Percentiles rank a stretch among this genome's conserved stretches.
phyloP scores from a whole-genome alignment of 768 basidiomycete genomes.

The Gloeophyllum trabeum region DNA sequence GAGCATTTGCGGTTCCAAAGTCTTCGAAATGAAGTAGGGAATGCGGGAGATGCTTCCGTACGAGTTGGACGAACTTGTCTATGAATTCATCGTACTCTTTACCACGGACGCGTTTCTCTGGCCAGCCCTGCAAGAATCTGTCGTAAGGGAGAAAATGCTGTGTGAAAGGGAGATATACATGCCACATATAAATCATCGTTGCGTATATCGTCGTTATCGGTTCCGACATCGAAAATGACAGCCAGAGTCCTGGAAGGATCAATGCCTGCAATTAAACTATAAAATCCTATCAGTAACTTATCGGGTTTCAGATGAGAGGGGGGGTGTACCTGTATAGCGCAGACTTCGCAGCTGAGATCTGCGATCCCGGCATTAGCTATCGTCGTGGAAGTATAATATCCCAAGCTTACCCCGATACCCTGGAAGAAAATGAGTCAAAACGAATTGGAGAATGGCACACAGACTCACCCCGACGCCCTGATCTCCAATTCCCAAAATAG shows the following conservation, averaged over 20 bases:
- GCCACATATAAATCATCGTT: conserved; percentile 60
- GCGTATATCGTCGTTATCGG: conserved; percentile 53
- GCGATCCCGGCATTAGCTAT: not conserved
- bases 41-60: conserved; percentile 59
- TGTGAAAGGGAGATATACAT: conserved; percentile 13
- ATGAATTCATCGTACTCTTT: conserved; percentile 68
- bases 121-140: conserved; percentile 50
- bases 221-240: conserved; percentile 69
- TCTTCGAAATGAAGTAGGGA: conserved; percentile 78
- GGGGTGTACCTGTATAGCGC: conserved; percentile 67
- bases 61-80: conserved; percentile 72
- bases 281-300: not conserved
- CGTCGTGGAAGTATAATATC: not conserved
- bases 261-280: conserved; percentile 53
- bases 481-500: conserved; percentile 71
- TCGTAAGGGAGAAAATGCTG: not conserved
- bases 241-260: conserved; percentile 47
- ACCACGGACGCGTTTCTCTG: conserved; percentile 56
- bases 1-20: conserved; percentile 72
- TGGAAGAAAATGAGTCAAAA: conserved; percentile 4
- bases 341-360: conserved; percentile 74
- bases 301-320: no score
- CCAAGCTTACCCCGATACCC: conserved; percentile 24
- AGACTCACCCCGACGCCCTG: conserved; percentile 59
- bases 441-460: not conserved